Evolutionary conservation across 495 filamentous ascomycete genomes (phyloP), one percentile per base, ranked within the genome.

Genomic region (Neurospora sp.): DNA sequence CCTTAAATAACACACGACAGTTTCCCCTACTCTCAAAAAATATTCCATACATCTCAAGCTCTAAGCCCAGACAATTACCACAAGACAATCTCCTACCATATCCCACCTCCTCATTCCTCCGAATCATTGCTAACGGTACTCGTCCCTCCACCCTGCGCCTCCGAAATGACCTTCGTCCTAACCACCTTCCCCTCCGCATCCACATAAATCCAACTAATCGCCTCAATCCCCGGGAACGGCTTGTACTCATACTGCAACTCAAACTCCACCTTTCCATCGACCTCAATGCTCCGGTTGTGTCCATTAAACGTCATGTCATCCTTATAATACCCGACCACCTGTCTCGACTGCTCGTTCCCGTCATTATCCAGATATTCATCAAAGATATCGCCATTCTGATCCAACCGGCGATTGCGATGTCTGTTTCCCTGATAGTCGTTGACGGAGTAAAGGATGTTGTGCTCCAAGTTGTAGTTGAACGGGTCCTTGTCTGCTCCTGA

Each of bases 361-460:
- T 86, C 78, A 72, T 89, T 88, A 75, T 89, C 84, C 3, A 89
- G 81, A 37, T 77, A 83, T 76, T 85, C 78, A 70, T 89, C 87
- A 43, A 85, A 80, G 45, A 89, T 82, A 73, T 79, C 81, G 70
- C 87, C 88, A 76, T 87, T 85, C 81, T 89, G 87, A 42, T 80
- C 84, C 69, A 89, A 78, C 24, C 88, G 76, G 54, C 86, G 85
- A 78, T 89, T 88, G 59, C 86, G 88, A 78, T 88, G 87, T 42
- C 83, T 85, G 69, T 85, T 78, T 7, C 87, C 87, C 10, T 77
- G 76, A 78, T 87, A 89, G 79, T 89, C 83, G 78, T 89, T 89
- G 74, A 86, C 79, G 72, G 81, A 83, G 78, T 88, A 89, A 28
- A 89, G 81, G 69, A 89, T 83, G 74, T 86, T 85, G 77, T 86